A percentile compares a stretch with the other conserved stretches of the same genome.
Conservation (phyloP, 2,329 filamentous ascomycete genomes). For the Aureobasidium mangrovei region DNA sequence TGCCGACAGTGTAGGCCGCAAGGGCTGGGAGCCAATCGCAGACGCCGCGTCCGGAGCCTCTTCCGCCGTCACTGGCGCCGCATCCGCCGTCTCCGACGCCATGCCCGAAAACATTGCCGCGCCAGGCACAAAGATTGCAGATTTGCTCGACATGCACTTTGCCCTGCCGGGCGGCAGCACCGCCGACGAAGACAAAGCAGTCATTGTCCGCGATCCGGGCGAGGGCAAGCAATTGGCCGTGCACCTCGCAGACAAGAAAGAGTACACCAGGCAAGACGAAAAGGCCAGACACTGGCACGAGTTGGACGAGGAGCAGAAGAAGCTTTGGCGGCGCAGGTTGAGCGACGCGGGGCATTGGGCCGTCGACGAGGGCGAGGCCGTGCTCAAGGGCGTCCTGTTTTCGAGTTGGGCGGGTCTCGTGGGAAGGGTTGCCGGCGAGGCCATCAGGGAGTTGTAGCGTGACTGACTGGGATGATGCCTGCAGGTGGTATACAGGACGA, state of each 20-base stretch:
- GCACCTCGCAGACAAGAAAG: conserved; percentile 28
- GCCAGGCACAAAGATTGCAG: conserved; percentile 12
- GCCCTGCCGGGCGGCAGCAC: conserved; percentile 12
- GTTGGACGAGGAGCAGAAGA: conserved; percentile 52
- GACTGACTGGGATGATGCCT: not conserved
- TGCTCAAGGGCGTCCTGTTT: conserved; percentile 72
- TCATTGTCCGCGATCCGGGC: conserved; percentile 30
- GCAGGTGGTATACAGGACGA: too few species aligned
- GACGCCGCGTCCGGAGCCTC: conserved; percentile 19
- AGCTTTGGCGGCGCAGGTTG: conserved; percentile 61
- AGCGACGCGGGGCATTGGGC: conserved; percentile 67
- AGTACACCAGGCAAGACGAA: conserved; percentile 35
- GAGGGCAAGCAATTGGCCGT: conserved; percentile 29
- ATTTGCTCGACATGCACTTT: conserved; percentile 18
- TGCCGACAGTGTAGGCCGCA: conserved; percentile 14
- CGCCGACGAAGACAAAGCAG: conserved; percentile 26
- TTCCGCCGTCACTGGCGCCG: conserved; percentile 5
- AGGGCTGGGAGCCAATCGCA: conserved; percentile 13
- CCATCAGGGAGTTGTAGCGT: conserved; percentile 21
- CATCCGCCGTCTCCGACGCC: conserved; percentile 16
- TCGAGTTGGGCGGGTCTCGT: conserved; percentile 59
- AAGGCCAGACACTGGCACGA: conserved; percentile 62
- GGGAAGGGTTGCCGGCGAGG: conserved; percentile 34
- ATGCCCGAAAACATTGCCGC: conserved; percentile 12
- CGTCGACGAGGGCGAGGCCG: conserved; percentile 65